These are phyloP conservation scores for Dryadomyces quercivorus DNA, from an alignment of 2,329 filamentous ascomycete species.

Conservation along the genomic window DNA sequence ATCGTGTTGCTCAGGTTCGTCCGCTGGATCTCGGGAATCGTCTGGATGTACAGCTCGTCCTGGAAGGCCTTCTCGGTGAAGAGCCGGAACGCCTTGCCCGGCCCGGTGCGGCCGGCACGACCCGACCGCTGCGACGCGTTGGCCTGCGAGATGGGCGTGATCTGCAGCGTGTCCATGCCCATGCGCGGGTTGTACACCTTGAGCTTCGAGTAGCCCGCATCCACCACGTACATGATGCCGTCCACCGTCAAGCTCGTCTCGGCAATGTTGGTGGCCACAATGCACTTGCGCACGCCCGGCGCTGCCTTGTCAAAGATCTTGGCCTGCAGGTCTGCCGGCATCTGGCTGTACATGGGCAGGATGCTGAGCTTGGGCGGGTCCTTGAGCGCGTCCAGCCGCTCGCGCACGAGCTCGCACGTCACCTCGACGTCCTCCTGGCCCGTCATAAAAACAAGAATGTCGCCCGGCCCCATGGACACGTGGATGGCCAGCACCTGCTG, in stretches of 20 bases:
- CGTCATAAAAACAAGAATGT: slow-evolving; percentile 98
- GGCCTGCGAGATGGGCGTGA: slow-evolving; percentile 94
- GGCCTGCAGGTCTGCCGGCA: slow-evolving; percentile 94
- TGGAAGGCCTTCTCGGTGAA: slow-evolving; percentile 92
- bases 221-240: slow-evolving; percentile 98
- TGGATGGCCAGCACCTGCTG: slow-evolving; percentile 94
- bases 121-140: slow-evolving; percentile 91
- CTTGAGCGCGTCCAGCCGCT: slow-evolving; percentile 77
- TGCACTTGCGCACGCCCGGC: slow-evolving; percentile 88
- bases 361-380: slow-evolving; percentile 93
- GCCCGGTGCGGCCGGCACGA: slow-evolving; percentile 85
- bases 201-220: slow-evolving; percentile 89
- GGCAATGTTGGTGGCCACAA: slow-evolving; percentile 96
- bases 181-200: slow-evolving; percentile 98
- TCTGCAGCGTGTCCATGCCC: slow-evolving; percentile 98
- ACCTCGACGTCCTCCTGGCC: slow-evolving; percentile 97
- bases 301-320: slow-evolving; percentile 93
- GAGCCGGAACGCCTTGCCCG: slow-evolving; percentile 86
- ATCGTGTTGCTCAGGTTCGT: slow-evolving; percentile 95
- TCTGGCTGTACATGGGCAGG: slow-evolving; percentile 96
- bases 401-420: slow-evolving; percentile 85
- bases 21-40: slow-evolving; percentile 93
- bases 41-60: slow-evolving; percentile 92
- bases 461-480: slow-evolving; percentile 82
- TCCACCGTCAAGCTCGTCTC: slow-evolving; percentile 97